A percentile compares a stretch with the other conserved stretches of the same genome.
These are phyloP conservation scores for Chimonanthus salicifolius DNA, from an alignment of 164 flowering plant genomes.

Conservation along the genomic window DNA sequence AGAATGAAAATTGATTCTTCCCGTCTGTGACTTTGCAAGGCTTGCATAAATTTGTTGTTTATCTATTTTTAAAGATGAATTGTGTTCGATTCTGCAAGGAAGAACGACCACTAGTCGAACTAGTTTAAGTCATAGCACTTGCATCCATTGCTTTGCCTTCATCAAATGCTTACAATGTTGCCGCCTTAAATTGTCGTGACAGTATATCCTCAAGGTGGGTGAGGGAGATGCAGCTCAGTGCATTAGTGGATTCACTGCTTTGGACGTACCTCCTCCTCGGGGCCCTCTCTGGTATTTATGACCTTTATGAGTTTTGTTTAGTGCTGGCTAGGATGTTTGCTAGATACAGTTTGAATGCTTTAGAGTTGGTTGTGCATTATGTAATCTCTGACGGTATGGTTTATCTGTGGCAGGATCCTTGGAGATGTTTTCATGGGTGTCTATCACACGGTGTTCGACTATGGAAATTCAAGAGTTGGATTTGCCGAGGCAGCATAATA, in stretches of 20 bases:
- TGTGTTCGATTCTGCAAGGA: background rate
- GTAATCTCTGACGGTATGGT: background rate
- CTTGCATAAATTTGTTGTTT: no score
- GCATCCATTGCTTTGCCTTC: background rate
- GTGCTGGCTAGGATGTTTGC: background rate
- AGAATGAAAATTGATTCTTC: no score
- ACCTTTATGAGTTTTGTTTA: background rate
- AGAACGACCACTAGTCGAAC: background rate
- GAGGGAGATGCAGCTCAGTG: constrained; percentile 60
- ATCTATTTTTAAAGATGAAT: background rate
- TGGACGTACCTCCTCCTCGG: constrained; percentile 66
- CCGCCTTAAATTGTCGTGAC: constrained; percentile 9
- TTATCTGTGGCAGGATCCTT: constrained; percentile 33
- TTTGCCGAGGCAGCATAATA: constrained; percentile 42
- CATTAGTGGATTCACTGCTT: constrained; percentile 66
- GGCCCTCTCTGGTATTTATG: constrained; percentile 61
- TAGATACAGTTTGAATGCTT: background rate
- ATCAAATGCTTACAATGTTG: background rate
- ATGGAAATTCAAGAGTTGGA: constrained; percentile 37
- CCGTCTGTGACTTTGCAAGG: no score
- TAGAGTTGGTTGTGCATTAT: background rate
- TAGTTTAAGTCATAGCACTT: background rate
- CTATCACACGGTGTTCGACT: constrained; percentile 51
- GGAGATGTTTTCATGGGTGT: constrained; percentile 54
- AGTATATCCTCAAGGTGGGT: constrained; percentile 66